Evolutionary conservation across 164 flowering plant genomes (phyloP).

Genomic region (Nymphaea thermarum): DNA sequence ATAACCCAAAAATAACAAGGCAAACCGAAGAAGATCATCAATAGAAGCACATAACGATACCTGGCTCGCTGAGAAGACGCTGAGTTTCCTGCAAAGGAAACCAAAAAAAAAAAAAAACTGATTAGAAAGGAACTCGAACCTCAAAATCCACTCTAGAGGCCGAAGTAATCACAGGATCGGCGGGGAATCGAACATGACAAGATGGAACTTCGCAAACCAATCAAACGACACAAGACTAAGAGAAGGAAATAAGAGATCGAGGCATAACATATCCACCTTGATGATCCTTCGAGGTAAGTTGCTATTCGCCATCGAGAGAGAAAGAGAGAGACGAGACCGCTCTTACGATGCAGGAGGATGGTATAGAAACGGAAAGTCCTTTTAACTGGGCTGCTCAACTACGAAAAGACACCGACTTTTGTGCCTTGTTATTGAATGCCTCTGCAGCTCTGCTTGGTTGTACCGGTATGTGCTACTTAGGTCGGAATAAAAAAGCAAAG

Average conservation of each 20-base stretch:
- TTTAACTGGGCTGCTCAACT: too few species aligned
- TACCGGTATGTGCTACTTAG: too few species aligned
- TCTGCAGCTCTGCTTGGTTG: too few species aligned
- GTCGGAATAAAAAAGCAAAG: too few species aligned
- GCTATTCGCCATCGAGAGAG: conserved; percentile 21
- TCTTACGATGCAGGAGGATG: too few species aligned
- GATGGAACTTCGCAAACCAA: conserved; percentile 2
- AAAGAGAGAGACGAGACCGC: background rate
- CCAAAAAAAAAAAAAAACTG: conserved; percentile 6
- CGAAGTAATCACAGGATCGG: conserved; percentile 1
- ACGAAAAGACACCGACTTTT: too few species aligned
- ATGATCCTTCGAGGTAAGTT: conserved; percentile 58
- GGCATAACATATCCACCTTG: conserved; percentile 28
- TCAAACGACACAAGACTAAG: background rate
- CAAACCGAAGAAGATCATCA: too few species aligned
- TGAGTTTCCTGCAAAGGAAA: conserved; percentile 60
- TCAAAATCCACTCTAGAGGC: conserved; percentile 2
- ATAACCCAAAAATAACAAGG: too few species aligned
- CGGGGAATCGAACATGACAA: background rate
- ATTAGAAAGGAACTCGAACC: background rate
- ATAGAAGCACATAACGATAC: conserved; percentile 12
- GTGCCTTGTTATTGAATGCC: too few species aligned
- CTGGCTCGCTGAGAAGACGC: conserved; percentile 86
- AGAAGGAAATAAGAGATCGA: conserved; percentile 2
- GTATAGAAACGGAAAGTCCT: too few species aligned